phyloP scores from a whole-genome alignment of 129 eudicot genomes.

The Sambucus nigra region DNA sequence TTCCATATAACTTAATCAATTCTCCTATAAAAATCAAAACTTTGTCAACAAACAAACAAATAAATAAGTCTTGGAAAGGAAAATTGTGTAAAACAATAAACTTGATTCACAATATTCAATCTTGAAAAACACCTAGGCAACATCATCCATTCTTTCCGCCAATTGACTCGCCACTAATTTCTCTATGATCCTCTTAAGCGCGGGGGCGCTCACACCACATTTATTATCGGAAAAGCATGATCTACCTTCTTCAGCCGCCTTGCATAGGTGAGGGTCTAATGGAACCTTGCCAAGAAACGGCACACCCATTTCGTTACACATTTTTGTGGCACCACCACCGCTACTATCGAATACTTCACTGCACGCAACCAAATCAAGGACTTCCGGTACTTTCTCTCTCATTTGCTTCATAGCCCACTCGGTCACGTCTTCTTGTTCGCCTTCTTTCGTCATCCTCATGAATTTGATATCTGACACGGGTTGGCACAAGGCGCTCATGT shows the following conservation, averaged over 20 bases:
- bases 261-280: conserved; percentile 73
- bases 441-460: conserved; percentile 29
- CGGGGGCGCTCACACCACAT: conserved; percentile 59
- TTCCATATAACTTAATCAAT: too few relatives aligned
- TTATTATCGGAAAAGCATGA: conserved; percentile 67
- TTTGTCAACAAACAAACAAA: too few relatives aligned
- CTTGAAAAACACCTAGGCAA: conserved; percentile 11
- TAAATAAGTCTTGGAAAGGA: too few relatives aligned
- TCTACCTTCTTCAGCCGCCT: conserved; percentile 86
- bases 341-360: conserved; percentile 87
- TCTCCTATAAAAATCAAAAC: too few relatives aligned
- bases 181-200: conserved; percentile 53
- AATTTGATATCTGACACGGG: conserved; percentile 47
- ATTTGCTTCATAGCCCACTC: conserved; percentile 34
- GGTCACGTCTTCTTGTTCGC: conserved; percentile 57
- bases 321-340: conserved; percentile 66
- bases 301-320: conserved; percentile 77
- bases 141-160: conserved; percentile 20
- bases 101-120: too few relatives aligned
- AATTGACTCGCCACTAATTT: conserved; percentile 38
- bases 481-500: conserved; percentile 82
- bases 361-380: conserved; percentile 46
- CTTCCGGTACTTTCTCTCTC: conserved; percentile 67
- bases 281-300: conserved; percentile 89
- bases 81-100: too few relatives aligned